Evolutionary conservation across 1,284 basidiomycete species (phyloP).

Genomic region (Pseudozyma tsukubaensis): DNA sequence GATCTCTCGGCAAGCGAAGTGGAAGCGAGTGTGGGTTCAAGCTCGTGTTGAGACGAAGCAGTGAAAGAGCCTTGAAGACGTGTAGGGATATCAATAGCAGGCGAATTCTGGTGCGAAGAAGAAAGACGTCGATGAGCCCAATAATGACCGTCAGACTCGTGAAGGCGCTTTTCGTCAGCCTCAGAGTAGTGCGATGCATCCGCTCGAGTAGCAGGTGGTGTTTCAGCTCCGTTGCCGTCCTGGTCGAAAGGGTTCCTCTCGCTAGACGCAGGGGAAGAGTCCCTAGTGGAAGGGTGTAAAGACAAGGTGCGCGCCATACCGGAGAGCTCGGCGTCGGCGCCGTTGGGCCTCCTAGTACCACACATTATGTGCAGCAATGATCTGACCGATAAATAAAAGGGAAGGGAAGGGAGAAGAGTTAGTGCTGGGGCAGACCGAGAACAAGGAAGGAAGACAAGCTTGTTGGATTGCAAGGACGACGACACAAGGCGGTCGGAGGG

Average conservation of each 20-base stretch:
- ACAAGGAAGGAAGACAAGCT: conserved; percentile 11
- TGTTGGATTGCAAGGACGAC: conserved; percentile 21
- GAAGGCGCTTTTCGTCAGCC: conserved; percentile 57
- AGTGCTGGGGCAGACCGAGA: neutral
- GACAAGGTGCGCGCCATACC: conserved; percentile 25
- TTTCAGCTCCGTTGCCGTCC: conserved; percentile 23
- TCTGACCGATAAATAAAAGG: neutral
- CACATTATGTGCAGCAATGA: conserved; percentile 28
- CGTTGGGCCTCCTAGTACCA: conserved; percentile 32
- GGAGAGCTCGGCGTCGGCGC: conserved; percentile 29
- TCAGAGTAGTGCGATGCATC: conserved; percentile 56
- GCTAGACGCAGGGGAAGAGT: conserved; percentile 44
- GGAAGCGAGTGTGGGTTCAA: conserved; percentile 43
- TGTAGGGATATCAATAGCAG: conserved; percentile 39
- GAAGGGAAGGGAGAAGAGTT: neutral
- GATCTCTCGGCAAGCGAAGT: conserved; percentile 40
- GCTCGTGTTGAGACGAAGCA: conserved; percentile 35
- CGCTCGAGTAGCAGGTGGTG: conserved; percentile 43
- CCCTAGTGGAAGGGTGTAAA: conserved; percentile 28
- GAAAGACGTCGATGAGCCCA: conserved; percentile 54
- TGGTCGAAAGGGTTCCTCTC: conserved; percentile 39
- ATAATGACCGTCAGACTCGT: conserved; percentile 54
- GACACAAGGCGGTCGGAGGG: conserved; percentile 6
- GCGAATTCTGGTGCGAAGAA: conserved; percentile 26
- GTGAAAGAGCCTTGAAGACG: conserved; percentile 42